phyloP scores from a whole-genome alignment of 2,329 filamentous ascomycete genomes.

The Pseudogymnoascus sp. region DNA sequence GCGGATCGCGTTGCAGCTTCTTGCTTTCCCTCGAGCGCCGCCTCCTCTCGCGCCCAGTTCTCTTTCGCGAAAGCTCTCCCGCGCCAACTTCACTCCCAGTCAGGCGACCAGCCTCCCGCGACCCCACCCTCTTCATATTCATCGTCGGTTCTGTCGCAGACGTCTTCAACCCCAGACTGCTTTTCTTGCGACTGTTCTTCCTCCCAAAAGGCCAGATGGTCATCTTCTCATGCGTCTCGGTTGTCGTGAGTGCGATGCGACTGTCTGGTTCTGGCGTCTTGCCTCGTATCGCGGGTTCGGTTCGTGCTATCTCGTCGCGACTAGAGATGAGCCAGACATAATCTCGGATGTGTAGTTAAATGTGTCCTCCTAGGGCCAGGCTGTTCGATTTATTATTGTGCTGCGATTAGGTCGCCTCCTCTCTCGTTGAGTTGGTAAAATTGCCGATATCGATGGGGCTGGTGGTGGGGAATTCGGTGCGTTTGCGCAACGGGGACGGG shows the following conservation, averaged over 20 bases:
- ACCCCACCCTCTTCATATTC: constrained; percentile 24
- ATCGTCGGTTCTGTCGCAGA: constrained; percentile 41
- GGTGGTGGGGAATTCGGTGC: constrained; percentile 1
- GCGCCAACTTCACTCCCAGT: constrained; percentile 26
- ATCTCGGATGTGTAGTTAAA: background rate
- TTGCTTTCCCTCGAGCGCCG: constrained; percentile 29
- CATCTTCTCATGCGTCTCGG: constrained; percentile 42
- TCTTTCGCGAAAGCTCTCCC: constrained; percentile 25
- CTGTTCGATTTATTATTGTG: background rate
- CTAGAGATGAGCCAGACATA: constrained; percentile 1
- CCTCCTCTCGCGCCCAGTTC: constrained; percentile 27
- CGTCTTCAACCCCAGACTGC: constrained; percentile 45
- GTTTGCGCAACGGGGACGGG: constrained; percentile 3
- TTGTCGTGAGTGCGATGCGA: background rate
- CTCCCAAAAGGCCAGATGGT: constrained; percentile 78
- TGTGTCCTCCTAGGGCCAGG: background rate
- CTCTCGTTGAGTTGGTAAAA: background rate
- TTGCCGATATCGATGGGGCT: constrained; percentile 2
- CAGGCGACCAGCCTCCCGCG: constrained; percentile 23
- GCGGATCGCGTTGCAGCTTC: constrained; percentile 34
- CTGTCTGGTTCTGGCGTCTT: background rate
- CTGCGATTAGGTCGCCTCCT: background rate
- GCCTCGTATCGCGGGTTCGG: background rate
- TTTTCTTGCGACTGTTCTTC: constrained; percentile 58
- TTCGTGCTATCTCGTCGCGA: constrained; percentile 2